Base-by-base conservation (phyloP, 192 early-diverging fungal genomes). In the Ambispora gerdemannii region DNA sequence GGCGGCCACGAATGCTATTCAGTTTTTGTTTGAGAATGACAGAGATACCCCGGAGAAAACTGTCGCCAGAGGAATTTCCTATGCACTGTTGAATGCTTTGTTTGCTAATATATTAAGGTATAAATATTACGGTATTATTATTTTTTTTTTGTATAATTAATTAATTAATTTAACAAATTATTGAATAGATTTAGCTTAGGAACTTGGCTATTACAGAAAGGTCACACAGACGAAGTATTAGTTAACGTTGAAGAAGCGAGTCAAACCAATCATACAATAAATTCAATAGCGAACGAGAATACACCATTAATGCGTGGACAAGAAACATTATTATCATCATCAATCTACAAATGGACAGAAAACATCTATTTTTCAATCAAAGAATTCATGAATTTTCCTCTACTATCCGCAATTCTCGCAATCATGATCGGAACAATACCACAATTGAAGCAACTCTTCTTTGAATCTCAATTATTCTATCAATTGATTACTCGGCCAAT, bases 371-470 rank as follows among this genome's bases (percentile, higher is more conserved):
- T 19, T 30, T 19, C 25, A 8, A 17, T 65, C 19, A 3, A 13
- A 3, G 50, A 55, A n/a, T 34, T 72, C 17, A 60, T 65, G 20
- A 65, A 52, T 20, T 62, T 62, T n/a, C 71, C 62, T 17, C 50
- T 72, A 8, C 22, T 33, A 15, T 60, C 71, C n/a, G 71, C 59
- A 8, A 27, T 72, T 1, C 19, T 58, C 2, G 71, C 71, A 13
- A 15, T 72, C 8, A 17, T 56, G 20, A 50, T 72, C 11, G 61
- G 71, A 19, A 65, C 38, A 25, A 72, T 38, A 2, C 60, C 71
- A 2, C 13, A 31, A 19, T 30, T 72, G 19, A 72, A 72, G 13
- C 13, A 63, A 4, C 0, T 65, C n/a, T 65, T 72, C 51, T 72
- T 72, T 38, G 47, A 27, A 55, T 0, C 43, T 17, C 32, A 47